Evolutionary conservation across 208 protist genomes (phyloP), one percentile per base, ranked within the genome.

Genomic region (Endotrypanum monterogeii): DNA sequence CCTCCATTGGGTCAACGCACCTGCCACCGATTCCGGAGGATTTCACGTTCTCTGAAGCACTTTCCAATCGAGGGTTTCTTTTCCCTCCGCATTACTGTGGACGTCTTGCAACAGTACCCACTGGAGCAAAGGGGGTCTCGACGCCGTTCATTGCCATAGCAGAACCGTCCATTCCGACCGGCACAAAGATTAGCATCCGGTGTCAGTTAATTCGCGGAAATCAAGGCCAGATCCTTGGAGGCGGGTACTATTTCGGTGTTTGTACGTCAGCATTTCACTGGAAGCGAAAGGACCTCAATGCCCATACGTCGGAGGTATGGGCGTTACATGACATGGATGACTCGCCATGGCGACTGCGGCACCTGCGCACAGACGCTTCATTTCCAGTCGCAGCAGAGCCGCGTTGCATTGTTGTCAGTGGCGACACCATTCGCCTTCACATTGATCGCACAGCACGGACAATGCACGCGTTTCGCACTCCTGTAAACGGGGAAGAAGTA

Each of bases 321-420:
- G 94, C 90, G 35, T 73, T 97, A 51, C 94, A 96, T 57, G 94
- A 97, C 73, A 94, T 95, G 89, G 94, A 97, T 67, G 91, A 95
- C 72, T 68, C 86, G 0, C 85, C 89, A 23, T 97, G 93, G 91
- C 77, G 93, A 12, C 80, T 96, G 67, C 85, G 87, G 11, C 91
- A 97, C 74, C 71, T 97, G 55, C 80, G 80, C 72, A 51, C 84
- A 23, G 71, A 82, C 32, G 86, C 84, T 18, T 71, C 76, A 30
- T 93, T 97, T 52, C 84, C 83, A 9, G 87, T 89, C 55, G 79
- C 84, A 6, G 86, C 87, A 12, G 91, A 97, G 46, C 91, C 91
- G 28, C 88, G 83, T 48, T 96, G 90, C 83, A 92, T 94, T 60
- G 83, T 97, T 76, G 89, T 97, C 9, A 97, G 91, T 73, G 94